Conservation (phyloP, 2,329 filamentous ascomycete species). For the Gliomastix tumulicola region DNA sequence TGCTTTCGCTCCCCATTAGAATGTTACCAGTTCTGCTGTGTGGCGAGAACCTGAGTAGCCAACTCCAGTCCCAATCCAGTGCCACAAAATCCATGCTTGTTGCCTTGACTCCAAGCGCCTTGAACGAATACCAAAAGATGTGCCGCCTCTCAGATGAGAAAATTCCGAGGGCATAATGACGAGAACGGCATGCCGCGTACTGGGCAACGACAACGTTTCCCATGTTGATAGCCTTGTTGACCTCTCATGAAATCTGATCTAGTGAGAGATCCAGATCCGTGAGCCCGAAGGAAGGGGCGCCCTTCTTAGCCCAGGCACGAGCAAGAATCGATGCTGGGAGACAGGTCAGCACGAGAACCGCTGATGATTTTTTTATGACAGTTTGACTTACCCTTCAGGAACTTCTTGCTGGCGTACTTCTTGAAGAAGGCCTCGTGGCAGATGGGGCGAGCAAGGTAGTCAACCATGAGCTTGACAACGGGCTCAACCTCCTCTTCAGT, state of each 20-base stretch:
- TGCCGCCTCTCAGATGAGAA: not conserved
- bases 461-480: conserved; percentile 89
- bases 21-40: no score
- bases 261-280: conserved; percentile 39
- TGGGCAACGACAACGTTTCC: no score
- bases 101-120: not conserved
- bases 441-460: conserved; percentile 87
- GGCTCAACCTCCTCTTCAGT: conserved; percentile 88
- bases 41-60: no score
- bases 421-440: conserved; percentile 98
- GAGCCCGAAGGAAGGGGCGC: conserved; percentile 51
- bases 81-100: not conserved
- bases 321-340: conserved; percentile 76
- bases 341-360: conserved; percentile 4
- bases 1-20: no score
- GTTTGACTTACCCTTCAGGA: conserved; percentile 77
- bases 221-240: not conserved
- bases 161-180: not conserved
- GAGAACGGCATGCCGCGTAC: no score
- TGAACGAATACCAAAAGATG: not conserved
- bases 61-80: no score
- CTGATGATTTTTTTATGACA: not conserved
- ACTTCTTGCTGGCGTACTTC: conserved; percentile 99
- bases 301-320: conserved; percentile 88
- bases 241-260: conserved; percentile 30